Percentiles rank a stretch among this genome's conserved stretches.
Conservation (phyloP, 164 flowering plant genomes). For the Stephania japonica region DNA sequence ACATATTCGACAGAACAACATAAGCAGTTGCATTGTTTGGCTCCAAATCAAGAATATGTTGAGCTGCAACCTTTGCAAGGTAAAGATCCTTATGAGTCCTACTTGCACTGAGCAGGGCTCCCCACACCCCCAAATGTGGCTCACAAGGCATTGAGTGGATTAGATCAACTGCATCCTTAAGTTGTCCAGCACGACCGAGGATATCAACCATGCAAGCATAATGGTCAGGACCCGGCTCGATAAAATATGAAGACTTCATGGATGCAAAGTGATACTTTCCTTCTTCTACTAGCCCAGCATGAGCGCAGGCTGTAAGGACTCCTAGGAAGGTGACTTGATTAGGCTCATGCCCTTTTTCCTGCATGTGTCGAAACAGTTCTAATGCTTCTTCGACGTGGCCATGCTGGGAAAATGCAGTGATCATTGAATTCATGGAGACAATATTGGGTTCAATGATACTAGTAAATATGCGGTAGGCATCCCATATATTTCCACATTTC, state of each 20-base stretch:
- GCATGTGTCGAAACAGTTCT: slow-evolving; percentile 9
- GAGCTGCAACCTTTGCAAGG: slow-evolving; percentile 15
- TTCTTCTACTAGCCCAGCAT: slow-evolving; percentile 14
- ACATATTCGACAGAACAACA: slow-evolving; percentile 16
- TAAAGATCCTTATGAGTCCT: slow-evolving; percentile 13
- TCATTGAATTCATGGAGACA: slow-evolving; percentile 16
- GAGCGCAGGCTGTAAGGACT: slow-evolving; percentile 17
- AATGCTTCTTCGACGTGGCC: slow-evolving; percentile 13
- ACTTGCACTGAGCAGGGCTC: slow-evolving; percentile 22
- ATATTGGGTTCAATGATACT: slow-evolving; percentile 10
- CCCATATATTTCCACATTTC: slow-evolving; percentile 6
- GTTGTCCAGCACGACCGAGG: slow-evolving; percentile 17
- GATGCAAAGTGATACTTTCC: slow-evolving; percentile 11
- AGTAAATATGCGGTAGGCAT: slow-evolving; percentile 1
- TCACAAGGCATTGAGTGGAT: slow-evolving; percentile 14
- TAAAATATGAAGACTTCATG: slow-evolving; percentile 8
- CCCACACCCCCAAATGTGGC: slow-evolving; percentile 13
- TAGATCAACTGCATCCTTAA: slow-evolving; percentile 18
- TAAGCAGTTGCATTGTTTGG: slow-evolving; percentile 15
- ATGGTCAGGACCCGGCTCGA: slow-evolving; percentile 16
- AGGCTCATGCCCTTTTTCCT: slow-evolving; percentile 1
- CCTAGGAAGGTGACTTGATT: slow-evolving; percentile 16
- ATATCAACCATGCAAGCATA: slow-evolving; percentile 23
- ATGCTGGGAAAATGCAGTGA: slow-evolving; percentile 13
- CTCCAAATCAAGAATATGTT: slow-evolving; percentile 13